Evolutionary conservation across 73 alveolate genomes (phyloP).

Genomic region (Tetrahymena thermophila): DNA sequence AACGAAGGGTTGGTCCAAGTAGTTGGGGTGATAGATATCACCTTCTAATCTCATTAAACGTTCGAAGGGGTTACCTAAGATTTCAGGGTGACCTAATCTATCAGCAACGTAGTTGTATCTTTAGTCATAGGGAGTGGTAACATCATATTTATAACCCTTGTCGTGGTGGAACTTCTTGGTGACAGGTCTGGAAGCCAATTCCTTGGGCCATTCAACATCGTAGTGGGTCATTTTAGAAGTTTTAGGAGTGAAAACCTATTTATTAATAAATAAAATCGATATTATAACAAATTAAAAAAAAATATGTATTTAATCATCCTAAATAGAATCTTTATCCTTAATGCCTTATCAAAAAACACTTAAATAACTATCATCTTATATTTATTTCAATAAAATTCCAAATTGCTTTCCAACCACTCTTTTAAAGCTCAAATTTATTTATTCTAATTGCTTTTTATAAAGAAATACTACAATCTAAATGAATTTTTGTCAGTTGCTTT

Average conservation of each 20-base stretch:
- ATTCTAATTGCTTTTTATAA: neutral
- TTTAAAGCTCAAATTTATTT: neutral
- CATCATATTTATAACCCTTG: slow-evolving; percentile 64
- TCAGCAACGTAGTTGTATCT: slow-evolving; percentile 84
- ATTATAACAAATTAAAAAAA: neutral
- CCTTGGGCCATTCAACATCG: slow-evolving; percentile 24
- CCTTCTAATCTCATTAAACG: slow-evolving; percentile 66
- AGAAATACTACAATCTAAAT: neutral
- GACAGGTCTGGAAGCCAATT: slow-evolving; percentile 25
- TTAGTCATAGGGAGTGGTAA: slow-evolving; percentile 73
- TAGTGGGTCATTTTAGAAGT: neutral
- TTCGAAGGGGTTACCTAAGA: slow-evolving; percentile 66
- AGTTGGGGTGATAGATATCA: slow-evolving; percentile 73
- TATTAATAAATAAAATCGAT: neutral
- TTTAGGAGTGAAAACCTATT: neutral
- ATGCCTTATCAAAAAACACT: neutral
- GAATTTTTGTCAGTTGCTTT: neutral
- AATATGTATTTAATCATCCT: neutral
- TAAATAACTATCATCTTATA: neutral
- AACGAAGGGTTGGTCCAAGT: slow-evolving; percentile 77
- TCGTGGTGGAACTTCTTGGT: slow-evolving; percentile 55
- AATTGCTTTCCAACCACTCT: neutral
- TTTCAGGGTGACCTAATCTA: slow-evolving; percentile 78
- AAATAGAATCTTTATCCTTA: neutral
- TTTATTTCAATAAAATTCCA: neutral